phyloP scores from a whole-genome alignment of 2,329 filamentous ascomycete species.

The Fusarium newnesense region DNA sequence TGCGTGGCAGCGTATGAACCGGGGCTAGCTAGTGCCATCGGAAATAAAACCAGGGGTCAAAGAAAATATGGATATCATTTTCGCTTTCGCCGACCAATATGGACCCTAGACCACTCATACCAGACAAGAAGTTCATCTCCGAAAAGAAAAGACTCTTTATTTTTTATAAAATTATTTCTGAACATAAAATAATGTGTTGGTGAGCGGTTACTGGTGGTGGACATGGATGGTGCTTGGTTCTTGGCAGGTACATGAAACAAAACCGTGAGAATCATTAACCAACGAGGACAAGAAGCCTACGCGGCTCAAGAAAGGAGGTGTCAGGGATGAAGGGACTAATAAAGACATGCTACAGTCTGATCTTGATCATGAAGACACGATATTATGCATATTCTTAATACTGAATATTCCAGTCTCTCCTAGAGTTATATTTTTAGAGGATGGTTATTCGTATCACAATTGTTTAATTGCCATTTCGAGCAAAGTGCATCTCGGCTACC shows the following conservation, averaged over 20 bases:
- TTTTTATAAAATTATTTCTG: neutral
- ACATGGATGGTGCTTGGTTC: constrained; percentile 16
- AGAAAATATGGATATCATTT: constrained; percentile 15
- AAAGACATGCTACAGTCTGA: constrained; percentile 1
- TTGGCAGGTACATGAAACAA: constrained; percentile 36
- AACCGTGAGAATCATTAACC: constrained; percentile 25
- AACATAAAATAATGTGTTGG: neutral
- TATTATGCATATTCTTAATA: neutral
- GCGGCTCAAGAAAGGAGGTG: constrained; percentile 35
- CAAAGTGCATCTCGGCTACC: neutral
- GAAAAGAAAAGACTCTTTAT: neutral
- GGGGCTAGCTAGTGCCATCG: constrained; percentile 12
- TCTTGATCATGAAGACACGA: neutral
- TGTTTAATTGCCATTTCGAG: constrained; percentile 7
- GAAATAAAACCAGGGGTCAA: constrained; percentile 32
- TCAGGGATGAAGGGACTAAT: constrained; percentile 12
- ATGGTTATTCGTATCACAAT: neutral
- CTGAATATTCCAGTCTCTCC: neutral
- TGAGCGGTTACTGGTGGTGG: constrained; percentile 16
- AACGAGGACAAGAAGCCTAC: constrained; percentile 21
- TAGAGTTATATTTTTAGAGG: neutral
- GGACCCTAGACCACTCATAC: neutral
- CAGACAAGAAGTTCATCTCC: neutral
- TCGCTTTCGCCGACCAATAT: neutral
- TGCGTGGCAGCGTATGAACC: constrained; percentile 6